Percentiles rank a stretch among this genome's conserved stretches.
Evolutionary conservation across 2,329 filamentous ascomycete species (phyloP).

Genomic region (Phaeosphaeria sp.): DNA sequence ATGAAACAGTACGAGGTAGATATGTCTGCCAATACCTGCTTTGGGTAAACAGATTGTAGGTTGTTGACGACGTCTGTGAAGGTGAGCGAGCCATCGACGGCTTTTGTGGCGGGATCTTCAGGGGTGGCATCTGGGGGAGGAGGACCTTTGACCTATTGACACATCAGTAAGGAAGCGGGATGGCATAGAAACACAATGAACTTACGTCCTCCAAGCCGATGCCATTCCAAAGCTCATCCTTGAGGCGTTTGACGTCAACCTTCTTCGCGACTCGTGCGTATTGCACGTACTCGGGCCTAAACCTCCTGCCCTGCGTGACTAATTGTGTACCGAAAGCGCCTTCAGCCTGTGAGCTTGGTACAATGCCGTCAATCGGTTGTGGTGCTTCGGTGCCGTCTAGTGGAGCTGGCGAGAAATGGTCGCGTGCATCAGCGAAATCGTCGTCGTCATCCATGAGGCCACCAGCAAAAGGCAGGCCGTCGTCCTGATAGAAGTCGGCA

Average conservation of each 20-base stretch:
- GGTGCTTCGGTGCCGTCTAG: conserved; percentile 53
- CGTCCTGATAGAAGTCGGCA: conserved; percentile 96
- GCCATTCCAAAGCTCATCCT: conserved; percentile 70
- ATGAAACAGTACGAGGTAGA: conserved; percentile 95
- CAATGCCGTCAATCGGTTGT: conserved; percentile 47
- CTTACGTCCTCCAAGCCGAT: conserved; percentile 59
- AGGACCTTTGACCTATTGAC: conserved; percentile 26
- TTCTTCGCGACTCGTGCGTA: conserved; percentile 72
- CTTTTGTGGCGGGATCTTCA: conserved; percentile 44
- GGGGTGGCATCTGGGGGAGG: conserved; percentile 19
- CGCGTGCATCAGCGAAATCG: conserved; percentile 78
- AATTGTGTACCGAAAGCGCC: conserved; percentile 67
- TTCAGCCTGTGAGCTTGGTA: conserved; percentile 61
- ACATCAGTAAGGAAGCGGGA: conserved; percentile 6
- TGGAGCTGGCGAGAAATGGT: conserved; percentile 74
- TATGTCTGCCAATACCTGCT: conserved; percentile 87
- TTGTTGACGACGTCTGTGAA: conserved; percentile 94
- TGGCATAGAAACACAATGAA: neutral
- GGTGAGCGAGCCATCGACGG: conserved; percentile 66
- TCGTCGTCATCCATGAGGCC: conserved; percentile 70
- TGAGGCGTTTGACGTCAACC: conserved; percentile 68
- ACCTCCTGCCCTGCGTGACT: conserved; percentile 65
- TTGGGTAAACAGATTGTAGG: conserved; percentile 83
- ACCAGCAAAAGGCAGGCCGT: conserved; percentile 72
- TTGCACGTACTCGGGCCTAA: conserved; percentile 69